A percentile compares a stretch with the other conserved stretches of the same genome.
Conservation (phyloP, 2,329 filamentous ascomycete genomes). For the Verticillium klebahnii region DNA sequence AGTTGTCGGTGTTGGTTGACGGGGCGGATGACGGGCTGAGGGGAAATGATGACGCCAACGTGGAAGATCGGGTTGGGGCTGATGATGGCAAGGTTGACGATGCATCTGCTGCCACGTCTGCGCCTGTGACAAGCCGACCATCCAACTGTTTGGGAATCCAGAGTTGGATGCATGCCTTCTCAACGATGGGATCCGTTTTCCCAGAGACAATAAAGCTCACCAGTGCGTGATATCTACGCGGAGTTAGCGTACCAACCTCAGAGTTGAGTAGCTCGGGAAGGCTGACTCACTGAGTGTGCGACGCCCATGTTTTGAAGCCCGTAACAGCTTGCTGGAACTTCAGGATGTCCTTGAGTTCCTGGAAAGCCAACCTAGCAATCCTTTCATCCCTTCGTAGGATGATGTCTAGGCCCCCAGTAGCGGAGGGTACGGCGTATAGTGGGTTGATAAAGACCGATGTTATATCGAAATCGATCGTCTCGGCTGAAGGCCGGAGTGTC, state of each 20-base stretch:
- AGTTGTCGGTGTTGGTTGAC: background rate
- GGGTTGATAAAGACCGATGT: constrained; percentile 20
- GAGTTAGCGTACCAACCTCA: background rate
- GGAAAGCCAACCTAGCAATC: constrained; percentile 23
- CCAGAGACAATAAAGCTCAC: constrained; percentile 24
- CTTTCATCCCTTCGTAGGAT: constrained; percentile 23
- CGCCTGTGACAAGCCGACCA: constrained; percentile 19
- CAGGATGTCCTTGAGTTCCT: constrained; percentile 17
- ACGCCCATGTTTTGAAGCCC: constrained; percentile 24
- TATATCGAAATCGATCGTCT: constrained; percentile 26
- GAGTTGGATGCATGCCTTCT: constrained; percentile 24
- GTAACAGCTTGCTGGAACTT: constrained; percentile 28
- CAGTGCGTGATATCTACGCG: constrained; percentile 12
- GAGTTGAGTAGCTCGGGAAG: background rate
- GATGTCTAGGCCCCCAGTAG: constrained; percentile 18
- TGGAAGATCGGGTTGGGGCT: background rate
- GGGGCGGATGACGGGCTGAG: background rate
- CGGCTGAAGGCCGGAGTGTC: background rate
- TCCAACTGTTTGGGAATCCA: constrained; percentile 24
- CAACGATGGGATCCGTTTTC: constrained; percentile 13
- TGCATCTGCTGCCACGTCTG: constrained; percentile 2
- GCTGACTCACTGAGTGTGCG: constrained; percentile 17
- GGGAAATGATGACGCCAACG: background rate
- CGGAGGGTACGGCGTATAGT: constrained; percentile 16
- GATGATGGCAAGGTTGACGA: background rate